Conservation (phyloP, 257 asterid species). For the Capsicum rhomboideum region DNA sequence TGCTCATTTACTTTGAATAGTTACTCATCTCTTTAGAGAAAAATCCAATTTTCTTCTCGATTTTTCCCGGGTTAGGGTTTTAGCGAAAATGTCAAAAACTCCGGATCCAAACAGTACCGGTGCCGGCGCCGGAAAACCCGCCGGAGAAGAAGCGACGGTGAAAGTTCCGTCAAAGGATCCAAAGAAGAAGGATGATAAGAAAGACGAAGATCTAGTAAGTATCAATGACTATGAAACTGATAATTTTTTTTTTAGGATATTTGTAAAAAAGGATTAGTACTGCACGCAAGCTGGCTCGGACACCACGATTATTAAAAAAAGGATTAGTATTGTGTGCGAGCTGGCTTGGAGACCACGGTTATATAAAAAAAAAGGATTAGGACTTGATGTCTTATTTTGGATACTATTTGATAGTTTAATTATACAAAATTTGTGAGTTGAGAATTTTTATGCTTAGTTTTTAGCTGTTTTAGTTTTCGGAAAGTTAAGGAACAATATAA, state of each 20-base stretch:
- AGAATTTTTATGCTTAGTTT: too few species aligned
- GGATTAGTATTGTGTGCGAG: background rate
- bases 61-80: slow-evolving; percentile 16
- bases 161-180: slow-evolving; percentile 66
- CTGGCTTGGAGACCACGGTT: too few species aligned
- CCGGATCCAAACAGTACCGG: slow-evolving; percentile 36
- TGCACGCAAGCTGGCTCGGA: background rate
- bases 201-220: slow-evolving; percentile 93
- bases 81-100: slow-evolving; percentile 4
- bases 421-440: too few species aligned
- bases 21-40: too few species aligned
- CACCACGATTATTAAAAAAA: background rate
- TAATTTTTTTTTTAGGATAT: background rate
- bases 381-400: background rate
- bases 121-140: slow-evolving; percentile 8
- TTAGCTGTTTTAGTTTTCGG: too few species aligned
- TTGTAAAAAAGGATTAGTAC: background rate
- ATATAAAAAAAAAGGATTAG: too few species aligned
- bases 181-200: slow-evolving; percentile 76
- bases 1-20: background rate
- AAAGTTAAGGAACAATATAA: too few species aligned
- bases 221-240: background rate
- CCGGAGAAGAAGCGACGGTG: slow-evolving; percentile 41
- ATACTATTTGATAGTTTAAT: too few species aligned
- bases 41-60: background rate